phyloP scores from a whole-genome alignment of 495 filamentous ascomycete genomes.

The Podospora pseudopauciseta region DNA sequence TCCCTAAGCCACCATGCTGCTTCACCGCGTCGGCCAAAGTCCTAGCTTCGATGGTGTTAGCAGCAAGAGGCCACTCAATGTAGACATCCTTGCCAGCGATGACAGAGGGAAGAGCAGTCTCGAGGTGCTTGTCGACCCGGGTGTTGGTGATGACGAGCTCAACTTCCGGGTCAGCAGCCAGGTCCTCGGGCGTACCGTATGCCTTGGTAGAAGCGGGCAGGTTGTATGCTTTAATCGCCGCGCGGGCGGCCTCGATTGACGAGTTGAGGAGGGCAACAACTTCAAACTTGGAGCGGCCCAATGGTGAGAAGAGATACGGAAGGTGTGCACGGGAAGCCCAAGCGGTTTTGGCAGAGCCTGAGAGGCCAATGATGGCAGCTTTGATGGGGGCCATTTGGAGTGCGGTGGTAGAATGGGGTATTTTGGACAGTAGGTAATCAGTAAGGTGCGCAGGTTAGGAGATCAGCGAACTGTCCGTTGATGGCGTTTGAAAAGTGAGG shows the following conservation, averaged over 20 bases:
- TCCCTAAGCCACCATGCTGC: conserved; percentile 38
- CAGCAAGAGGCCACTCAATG: conserved; percentile 56
- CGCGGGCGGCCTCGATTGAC: conserved; percentile 43
- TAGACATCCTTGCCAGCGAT: conserved; percentile 55
- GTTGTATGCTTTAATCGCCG: conserved; percentile 45
- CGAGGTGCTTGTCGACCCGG: conserved; percentile 52
- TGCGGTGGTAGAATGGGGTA: not conserved
- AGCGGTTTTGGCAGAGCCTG: conserved; percentile 39
- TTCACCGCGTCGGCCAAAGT: conserved; percentile 42
- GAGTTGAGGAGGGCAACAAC: conserved; percentile 61
- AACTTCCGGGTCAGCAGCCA: conserved; percentile 47
- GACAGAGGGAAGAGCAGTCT: conserved; percentile 39
- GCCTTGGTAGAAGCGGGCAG: conserved; percentile 43
- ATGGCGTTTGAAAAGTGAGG: not conserved
- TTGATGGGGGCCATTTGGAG: conserved; percentile 41
- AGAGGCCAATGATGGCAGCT: conserved; percentile 58
- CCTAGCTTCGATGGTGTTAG: conserved; percentile 33
- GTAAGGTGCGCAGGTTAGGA: too few species aligned
- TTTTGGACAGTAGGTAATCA: not conserved
- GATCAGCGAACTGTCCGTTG: too few species aligned
- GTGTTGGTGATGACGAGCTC: conserved; percentile 57
- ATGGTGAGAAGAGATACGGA: conserved; percentile 48
- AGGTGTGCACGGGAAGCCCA: conserved; percentile 58
- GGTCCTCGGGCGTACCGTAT: conserved; percentile 50
- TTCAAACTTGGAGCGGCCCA: conserved; percentile 42